phyloP scores from a whole-genome alignment of 2,329 filamentous ascomycete genomes.

The Aspergillus luchuensis region DNA sequence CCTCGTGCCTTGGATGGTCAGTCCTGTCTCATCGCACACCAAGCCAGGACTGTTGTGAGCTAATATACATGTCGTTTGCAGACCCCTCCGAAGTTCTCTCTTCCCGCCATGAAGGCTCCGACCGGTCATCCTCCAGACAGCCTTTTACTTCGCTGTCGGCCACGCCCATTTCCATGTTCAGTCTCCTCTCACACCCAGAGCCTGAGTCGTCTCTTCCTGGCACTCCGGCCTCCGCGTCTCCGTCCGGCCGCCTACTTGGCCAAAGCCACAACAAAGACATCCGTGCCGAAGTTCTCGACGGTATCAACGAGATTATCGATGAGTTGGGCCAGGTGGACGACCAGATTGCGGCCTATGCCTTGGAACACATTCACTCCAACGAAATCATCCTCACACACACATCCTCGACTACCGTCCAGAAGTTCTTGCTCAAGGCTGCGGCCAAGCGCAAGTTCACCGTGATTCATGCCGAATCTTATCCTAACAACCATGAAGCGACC shows the following conservation, averaged over 20 bases:
- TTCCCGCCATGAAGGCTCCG: conserved; percentile 34
- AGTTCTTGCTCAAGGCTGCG: conserved; percentile 84
- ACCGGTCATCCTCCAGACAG: conserved; percentile 53
- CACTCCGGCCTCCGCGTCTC: conserved; percentile 38
- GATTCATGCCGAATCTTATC: conserved; percentile 74
- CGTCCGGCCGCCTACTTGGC: conserved; percentile 35
- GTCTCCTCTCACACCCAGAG: conserved; percentile 72
- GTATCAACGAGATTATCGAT: conserved; percentile 93
- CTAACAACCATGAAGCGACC: conserved; percentile 67
- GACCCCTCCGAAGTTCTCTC: conserved; percentile 33
- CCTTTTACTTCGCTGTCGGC: conserved; percentile 59
- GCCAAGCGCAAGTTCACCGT: conserved; percentile 90
- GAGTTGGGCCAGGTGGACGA: conserved; percentile 92
- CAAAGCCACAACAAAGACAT: conserved; percentile 61
- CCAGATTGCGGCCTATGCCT: conserved; percentile 83
- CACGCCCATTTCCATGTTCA: conserved; percentile 76
- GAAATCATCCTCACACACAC: conserved; percentile 90
- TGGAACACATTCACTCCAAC: conserved; percentile 89
- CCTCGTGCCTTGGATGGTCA: conserved; percentile 41
- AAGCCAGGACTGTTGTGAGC: background rate
- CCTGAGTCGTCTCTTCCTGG: conserved; percentile 47
- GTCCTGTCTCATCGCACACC: conserved; percentile 4
- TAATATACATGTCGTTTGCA: conserved; percentile 7
- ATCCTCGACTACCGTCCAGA: conserved; percentile 82
- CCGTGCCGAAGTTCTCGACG: conserved; percentile 87